A percentile compares a stretch with the other conserved stretches of the same genome.
phyloP scores from a whole-genome alignment of 179 eudicot genomes.

The Spinacia oleracea region DNA sequence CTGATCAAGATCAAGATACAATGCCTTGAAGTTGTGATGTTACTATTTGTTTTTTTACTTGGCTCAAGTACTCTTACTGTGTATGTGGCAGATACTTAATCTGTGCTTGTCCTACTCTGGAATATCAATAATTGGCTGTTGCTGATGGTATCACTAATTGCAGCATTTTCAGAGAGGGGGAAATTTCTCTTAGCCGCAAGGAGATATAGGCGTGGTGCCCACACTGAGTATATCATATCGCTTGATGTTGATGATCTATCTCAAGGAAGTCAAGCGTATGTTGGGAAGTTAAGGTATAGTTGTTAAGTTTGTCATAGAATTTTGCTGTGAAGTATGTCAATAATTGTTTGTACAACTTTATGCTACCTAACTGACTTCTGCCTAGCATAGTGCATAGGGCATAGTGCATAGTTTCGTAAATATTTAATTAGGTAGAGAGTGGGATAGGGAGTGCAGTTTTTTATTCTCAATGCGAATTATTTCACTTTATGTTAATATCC shows the following conservation, averaged over 20 bases:
- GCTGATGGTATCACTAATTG: constrained; percentile 22
- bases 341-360: background rate
- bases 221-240: constrained; percentile 80
- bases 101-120: background rate
- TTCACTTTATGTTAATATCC: too few relatives aligned
- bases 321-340: background rate
- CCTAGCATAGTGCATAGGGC: too few relatives aligned
- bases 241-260: constrained; percentile 81
- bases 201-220: constrained; percentile 70
- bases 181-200: constrained; percentile 93
- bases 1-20: background rate
- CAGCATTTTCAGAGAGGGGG: constrained; percentile 85
- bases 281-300: constrained; percentile 83
- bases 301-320: background rate
- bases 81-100: constrained; percentile 1
- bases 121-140: constrained; percentile 13
- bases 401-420: too few relatives aligned
- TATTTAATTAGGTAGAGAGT: too few relatives aligned
- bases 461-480: background rate
- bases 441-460: background rate
- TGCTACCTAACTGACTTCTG: background rate
- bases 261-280: constrained; percentile 92
- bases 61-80: background rate
- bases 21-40: background rate
- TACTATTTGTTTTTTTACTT: background rate